A percentile compares a stretch with the other conserved stretches of the same genome.
Evolutionary conservation across 2,329 filamentous ascomycete species (phyloP).

Genomic region (Magnaporthiopsis incrustans): DNA sequence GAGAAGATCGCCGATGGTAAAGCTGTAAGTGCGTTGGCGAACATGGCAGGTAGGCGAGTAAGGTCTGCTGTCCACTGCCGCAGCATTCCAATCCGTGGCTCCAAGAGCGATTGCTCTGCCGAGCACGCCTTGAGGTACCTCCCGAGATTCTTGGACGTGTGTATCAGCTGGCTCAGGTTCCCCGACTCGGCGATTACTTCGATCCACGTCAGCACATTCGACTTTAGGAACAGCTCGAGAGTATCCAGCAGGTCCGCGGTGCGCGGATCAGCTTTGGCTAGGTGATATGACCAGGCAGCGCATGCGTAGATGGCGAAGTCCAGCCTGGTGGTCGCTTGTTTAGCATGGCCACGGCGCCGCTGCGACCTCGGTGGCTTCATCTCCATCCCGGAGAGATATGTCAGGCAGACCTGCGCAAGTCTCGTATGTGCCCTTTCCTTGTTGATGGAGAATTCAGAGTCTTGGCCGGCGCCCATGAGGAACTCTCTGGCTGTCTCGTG

Average conservation of each 20-base stretch:
- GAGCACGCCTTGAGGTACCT: slow-evolving; percentile 15
- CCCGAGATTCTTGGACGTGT: slow-evolving; percentile 11
- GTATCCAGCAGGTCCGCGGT: slow-evolving; percentile 17
- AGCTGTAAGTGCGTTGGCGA: slow-evolving; percentile 18
- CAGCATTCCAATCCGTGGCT: slow-evolving; percentile 14
- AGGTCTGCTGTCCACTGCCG: slow-evolving; percentile 23
- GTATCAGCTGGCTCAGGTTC: slow-evolving; percentile 11
- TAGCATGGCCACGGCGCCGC: slow-evolving; percentile 12
- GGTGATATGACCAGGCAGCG: slow-evolving; percentile 25
- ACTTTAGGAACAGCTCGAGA: slow-evolving; percentile 21
- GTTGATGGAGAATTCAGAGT: slow-evolving; percentile 22
- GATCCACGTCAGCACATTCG: slow-evolving; percentile 29
- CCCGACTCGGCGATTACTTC: slow-evolving; percentile 18
- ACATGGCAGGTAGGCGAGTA: slow-evolving; percentile 22
- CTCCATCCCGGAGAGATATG: slow-evolving; percentile 23
- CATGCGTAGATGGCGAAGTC: slow-evolving; percentile 22
- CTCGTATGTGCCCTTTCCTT: slow-evolving; percentile 20
- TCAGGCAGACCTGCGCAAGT: slow-evolving; percentile 26
- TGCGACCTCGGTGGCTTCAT: slow-evolving; percentile 24
- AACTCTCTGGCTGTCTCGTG: slow-evolving; percentile 29
- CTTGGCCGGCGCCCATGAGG: slow-evolving; percentile 15
- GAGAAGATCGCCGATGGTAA: slow-evolving; percentile 24
- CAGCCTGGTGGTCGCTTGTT: slow-evolving; percentile 8
- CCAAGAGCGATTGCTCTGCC: slow-evolving; percentile 14
- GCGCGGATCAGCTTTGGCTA: slow-evolving; percentile 18